Conservation (phyloP, 306 rosid species). For the Begonia peltatifolia region DNA sequence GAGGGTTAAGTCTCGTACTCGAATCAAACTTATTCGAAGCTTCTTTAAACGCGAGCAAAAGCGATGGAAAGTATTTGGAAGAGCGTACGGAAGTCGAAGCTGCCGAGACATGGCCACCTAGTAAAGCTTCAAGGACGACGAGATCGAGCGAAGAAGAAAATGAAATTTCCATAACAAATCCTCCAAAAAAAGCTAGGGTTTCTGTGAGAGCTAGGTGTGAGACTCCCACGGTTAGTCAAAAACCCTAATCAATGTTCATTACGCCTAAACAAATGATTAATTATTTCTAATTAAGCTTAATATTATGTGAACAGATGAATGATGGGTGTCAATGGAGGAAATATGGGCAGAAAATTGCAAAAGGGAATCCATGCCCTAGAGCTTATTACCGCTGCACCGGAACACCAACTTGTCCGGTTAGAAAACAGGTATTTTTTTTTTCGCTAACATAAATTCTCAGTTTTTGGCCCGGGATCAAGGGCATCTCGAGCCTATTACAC, state of each 20-base stretch:
- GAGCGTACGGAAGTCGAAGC: conserved; percentile 21
- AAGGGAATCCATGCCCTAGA: conserved; percentile 80
- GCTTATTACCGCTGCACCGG: conserved; percentile 68
- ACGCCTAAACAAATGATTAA: no score
- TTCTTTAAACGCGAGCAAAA: conserved; percentile 3
- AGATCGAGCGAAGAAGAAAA: conserved; percentile 15
- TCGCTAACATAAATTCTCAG: no score
- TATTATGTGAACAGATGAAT: conserved; percentile 26
- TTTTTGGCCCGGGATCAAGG: no score
- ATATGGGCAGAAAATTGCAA: conserved; percentile 74
- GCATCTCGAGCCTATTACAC: no score
- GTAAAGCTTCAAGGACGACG: conserved; percentile 21
- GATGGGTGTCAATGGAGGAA: conserved; percentile 93
- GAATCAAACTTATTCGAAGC: conserved; percentile 1
- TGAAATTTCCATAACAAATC: conserved; percentile 23
- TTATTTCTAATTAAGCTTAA: not conserved
- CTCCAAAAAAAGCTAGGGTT: conserved; percentile 53
- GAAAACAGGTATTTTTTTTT: conserved; percentile 41
- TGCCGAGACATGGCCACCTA: conserved; percentile 29
- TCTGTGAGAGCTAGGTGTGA: conserved; percentile 62
- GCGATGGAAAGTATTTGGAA: conserved; percentile 11
- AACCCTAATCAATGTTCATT: no score
- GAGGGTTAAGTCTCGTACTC: no score
- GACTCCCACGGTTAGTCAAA: conserved; percentile 37
- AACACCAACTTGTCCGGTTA: conserved; percentile 51